A percentile compares a stretch with the other conserved stretches of the same genome.
phyloP scores from a whole-genome alignment of 768 basidiomycete genomes.

The Suillus occidentalis region DNA sequence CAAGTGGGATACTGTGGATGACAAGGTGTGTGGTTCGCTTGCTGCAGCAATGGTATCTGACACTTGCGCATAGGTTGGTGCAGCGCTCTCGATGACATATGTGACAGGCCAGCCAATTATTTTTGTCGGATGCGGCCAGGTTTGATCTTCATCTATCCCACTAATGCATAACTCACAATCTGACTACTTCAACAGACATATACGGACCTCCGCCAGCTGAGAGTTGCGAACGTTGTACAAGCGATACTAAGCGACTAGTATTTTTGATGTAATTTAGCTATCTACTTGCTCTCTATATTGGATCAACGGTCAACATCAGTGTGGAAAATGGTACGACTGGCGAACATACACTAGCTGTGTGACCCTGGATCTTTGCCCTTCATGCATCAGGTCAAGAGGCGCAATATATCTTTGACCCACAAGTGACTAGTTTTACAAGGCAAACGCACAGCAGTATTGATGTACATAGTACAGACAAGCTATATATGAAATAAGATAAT shows the following conservation, averaged over 20 bases:
- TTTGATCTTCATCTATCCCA: constrained; percentile 34
- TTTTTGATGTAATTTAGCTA: too few relatives aligned
- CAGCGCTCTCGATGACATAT: constrained; percentile 98
- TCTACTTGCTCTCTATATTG: neutral
- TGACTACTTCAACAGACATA: constrained; percentile 65
- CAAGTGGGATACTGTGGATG: constrained; percentile 98
- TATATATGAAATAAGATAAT: too few relatives aligned
- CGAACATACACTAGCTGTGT: too few relatives aligned
- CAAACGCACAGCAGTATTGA: too few relatives aligned
- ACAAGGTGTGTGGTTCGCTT: constrained; percentile 62
- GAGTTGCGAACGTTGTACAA: constrained; percentile 90
- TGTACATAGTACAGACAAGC: too few relatives aligned
- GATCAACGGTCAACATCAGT: neutral
- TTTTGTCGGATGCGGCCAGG: constrained; percentile 98
- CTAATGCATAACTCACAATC: too few relatives aligned
- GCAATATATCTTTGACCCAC: too few relatives aligned
- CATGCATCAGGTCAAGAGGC: too few relatives aligned
- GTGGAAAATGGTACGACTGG: too few relatives aligned
- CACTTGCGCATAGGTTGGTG: constrained; percentile 72
- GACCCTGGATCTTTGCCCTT: too few relatives aligned
- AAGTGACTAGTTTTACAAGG: too few relatives aligned
- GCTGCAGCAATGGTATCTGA: neutral
- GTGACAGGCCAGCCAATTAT: constrained; percentile 98
- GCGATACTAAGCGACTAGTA: constrained; percentile 79
- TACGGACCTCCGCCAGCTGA: constrained; percentile 88